These are phyloP conservation scores for Fibroporia radiculosa DNA, from an alignment of 768 basidiomycete genomes.

Conservation along the genomic window DNA sequence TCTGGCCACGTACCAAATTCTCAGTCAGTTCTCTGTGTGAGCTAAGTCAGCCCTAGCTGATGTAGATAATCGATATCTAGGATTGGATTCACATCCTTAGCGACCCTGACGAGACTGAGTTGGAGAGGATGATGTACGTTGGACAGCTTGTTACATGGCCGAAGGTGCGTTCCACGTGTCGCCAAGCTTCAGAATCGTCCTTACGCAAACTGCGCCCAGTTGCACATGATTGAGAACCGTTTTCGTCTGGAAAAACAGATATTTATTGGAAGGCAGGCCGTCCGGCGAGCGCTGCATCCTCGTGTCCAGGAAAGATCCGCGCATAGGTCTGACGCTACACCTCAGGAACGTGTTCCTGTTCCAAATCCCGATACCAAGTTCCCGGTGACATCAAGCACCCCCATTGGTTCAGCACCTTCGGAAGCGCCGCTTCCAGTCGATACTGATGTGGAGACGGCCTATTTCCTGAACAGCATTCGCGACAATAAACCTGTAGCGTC, in stretches of 20 bases:
- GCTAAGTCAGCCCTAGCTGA: neutral
- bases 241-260: conserved; percentile 79
- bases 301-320: conserved; percentile 13
- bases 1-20: conserved; percentile 79
- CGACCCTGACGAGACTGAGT: conserved; percentile 73
- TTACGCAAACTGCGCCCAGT: conserved; percentile 23
- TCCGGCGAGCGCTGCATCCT: conserved; percentile 47
- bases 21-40: conserved; percentile 37
- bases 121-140: conserved; percentile 80
- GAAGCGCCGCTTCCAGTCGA: conserved; percentile 65
- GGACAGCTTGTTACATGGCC: conserved; percentile 96
- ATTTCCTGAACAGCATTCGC: conserved; percentile 33
- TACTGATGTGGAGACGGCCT: conserved; percentile 72
- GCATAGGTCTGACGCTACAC: conserved; percentile 15
- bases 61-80: conserved; percentile 29
- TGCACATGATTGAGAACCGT: conserved; percentile 94
- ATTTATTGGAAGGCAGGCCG: conserved; percentile 63
- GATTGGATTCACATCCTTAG: conserved; percentile 81
- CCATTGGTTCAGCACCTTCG: conserved; percentile 27
- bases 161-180: conserved; percentile 45
- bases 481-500: neutral
- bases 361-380: conserved; percentile 21
- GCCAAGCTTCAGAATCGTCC: neutral
- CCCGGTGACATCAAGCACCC: conserved; percentile 2
- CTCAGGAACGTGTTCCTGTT: conserved; percentile 19